These are phyloP conservation scores for Arachis hypogaea DNA, from an alignment of 306 rosid genomes.

Conservation along the genomic window DNA sequence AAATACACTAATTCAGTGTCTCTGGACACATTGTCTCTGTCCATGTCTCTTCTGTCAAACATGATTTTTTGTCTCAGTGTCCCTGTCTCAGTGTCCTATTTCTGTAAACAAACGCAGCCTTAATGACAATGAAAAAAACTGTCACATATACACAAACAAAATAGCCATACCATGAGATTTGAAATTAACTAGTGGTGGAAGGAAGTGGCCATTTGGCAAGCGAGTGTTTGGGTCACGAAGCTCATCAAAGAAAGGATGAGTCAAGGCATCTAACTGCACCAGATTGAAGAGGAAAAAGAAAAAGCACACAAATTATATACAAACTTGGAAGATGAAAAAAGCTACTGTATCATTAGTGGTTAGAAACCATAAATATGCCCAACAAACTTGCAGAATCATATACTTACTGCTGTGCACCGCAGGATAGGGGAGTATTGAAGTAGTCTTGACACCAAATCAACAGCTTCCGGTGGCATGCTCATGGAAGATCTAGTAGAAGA, in stretches of 20 bases:
- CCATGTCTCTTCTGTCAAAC: too few species aligned
- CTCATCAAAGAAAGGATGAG: constrained; percentile 92
- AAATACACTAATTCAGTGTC: too few species aligned
- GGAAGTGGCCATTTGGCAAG: constrained; percentile 93
- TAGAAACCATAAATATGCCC: constrained; percentile 23
- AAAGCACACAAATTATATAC: constrained; percentile 9
- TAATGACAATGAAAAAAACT: background rate
- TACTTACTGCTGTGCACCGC: constrained; percentile 91
- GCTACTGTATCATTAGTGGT: constrained; percentile 5
- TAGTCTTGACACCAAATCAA: constrained; percentile 94
- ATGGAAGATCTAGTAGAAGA: constrained; percentile 71
- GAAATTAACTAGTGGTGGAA: constrained; percentile 91
- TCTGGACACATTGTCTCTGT: too few species aligned
- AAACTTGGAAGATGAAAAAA: background rate
- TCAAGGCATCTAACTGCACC: constrained; percentile 86
- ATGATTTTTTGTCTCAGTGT: too few species aligned
- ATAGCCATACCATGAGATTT: constrained; percentile 77
- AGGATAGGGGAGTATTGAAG: constrained; percentile 92
- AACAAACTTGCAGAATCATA: constrained; percentile 14
- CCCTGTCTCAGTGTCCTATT: too few species aligned
- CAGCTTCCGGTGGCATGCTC: constrained; percentile 98
- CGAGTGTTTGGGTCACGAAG: constrained; percentile 83
- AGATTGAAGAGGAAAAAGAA: constrained; percentile 19
- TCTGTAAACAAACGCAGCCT: too few species aligned
- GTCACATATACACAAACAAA: constrained; percentile 6